Evolutionary conservation across 2,329 filamentous ascomycete genomes (phyloP).

Genomic region (Coniochaeta sp.): DNA sequence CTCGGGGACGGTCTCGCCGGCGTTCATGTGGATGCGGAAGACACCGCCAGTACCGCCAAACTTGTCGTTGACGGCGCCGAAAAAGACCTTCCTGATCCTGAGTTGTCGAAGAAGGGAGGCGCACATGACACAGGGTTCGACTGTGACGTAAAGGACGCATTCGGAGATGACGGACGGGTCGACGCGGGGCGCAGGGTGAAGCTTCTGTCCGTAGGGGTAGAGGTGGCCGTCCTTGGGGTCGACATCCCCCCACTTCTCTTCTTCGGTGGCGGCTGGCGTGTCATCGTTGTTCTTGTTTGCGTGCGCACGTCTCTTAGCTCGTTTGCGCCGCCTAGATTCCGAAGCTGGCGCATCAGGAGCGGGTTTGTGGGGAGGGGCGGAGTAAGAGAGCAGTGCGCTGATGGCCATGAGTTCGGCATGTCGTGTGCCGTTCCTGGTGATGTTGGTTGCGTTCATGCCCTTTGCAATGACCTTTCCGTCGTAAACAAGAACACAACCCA

Average conservation of each 20-base stretch:
- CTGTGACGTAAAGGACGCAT: conserved; percentile 84
- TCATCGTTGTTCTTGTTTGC: conserved; percentile 16
- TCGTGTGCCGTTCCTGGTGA: conserved; percentile 81
- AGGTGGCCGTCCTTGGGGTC: conserved; percentile 48
- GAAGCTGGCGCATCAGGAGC: conserved; percentile 5
- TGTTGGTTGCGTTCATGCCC: conserved; percentile 96
- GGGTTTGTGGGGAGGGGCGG: conserved; percentile 21
- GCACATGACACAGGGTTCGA: conserved; percentile 99
- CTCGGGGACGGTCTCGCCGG: conserved; percentile 14
- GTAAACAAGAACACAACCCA: conserved; percentile 90
- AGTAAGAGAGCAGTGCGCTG: conserved; percentile 43
- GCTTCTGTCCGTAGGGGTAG: conserved; percentile 56
- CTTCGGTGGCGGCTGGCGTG: not conserved
- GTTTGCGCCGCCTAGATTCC: conserved; percentile 2
- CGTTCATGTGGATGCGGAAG: conserved; percentile 70
- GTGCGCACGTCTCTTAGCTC: conserved; percentile 6
- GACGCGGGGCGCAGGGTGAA: conserved; percentile 48
- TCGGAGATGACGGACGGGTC: conserved; percentile 62
- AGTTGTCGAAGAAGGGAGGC: conserved; percentile 87
- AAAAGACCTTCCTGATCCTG: conserved; percentile 83
- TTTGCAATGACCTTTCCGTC: conserved; percentile 71
- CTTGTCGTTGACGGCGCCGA: conserved; percentile 91
- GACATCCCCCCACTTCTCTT: conserved; percentile 36
- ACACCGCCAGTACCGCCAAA: conserved; percentile 96
- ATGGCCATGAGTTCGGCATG: conserved; percentile 95